Evolutionary conservation across 2,329 filamentous ascomycete species (phyloP).

Genomic region (Clathrospora elynae): DNA sequence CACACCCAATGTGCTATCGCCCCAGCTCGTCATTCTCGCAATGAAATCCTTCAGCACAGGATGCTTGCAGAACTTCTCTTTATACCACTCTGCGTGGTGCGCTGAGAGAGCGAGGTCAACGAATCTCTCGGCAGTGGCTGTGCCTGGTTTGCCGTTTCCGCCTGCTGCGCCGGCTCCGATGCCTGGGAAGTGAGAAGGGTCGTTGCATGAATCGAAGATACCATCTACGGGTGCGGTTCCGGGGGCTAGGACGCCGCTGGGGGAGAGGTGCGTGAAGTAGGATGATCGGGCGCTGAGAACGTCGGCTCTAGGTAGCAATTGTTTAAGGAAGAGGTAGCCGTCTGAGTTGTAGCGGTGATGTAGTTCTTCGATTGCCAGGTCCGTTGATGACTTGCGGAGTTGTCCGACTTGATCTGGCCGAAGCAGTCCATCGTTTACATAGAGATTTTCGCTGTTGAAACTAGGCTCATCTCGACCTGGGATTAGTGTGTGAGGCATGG

Average conservation of each 20-base stretch:
- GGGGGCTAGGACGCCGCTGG: constrained; percentile 62
- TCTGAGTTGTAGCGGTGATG: constrained; percentile 55
- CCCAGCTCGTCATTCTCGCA: constrained; percentile 60
- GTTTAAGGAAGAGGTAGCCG: constrained; percentile 63
- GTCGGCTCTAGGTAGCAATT: constrained; percentile 58
- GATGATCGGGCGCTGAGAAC: constrained; percentile 58
- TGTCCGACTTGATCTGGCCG: constrained; percentile 51
- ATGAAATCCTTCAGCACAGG: constrained; percentile 57
- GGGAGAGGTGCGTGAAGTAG: constrained; percentile 61
- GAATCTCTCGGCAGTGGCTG: constrained; percentile 51
- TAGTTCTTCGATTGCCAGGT: constrained; percentile 56
- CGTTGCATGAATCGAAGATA: constrained; percentile 56
- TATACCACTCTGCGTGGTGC: constrained; percentile 54
- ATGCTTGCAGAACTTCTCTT: constrained; percentile 61
- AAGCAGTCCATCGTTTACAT: constrained; percentile 56
- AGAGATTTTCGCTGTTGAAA: constrained; percentile 42
- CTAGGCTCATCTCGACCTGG: constrained; percentile 29
- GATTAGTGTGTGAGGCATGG: constrained; percentile 44
- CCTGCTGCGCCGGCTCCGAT: constrained; percentile 59
- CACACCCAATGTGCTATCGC: constrained; percentile 53
- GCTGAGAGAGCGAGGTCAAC: constrained; percentile 60
- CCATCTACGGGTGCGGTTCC: constrained; percentile 59
- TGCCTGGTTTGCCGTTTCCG: constrained; percentile 54
- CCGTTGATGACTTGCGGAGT: constrained; percentile 52
- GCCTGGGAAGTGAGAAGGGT: constrained; percentile 55